Percentiles rank a stretch among this genome's conserved stretches.
phyloP scores from a whole-genome alignment of 345 rosid species.

The Syzygium grande region DNA sequence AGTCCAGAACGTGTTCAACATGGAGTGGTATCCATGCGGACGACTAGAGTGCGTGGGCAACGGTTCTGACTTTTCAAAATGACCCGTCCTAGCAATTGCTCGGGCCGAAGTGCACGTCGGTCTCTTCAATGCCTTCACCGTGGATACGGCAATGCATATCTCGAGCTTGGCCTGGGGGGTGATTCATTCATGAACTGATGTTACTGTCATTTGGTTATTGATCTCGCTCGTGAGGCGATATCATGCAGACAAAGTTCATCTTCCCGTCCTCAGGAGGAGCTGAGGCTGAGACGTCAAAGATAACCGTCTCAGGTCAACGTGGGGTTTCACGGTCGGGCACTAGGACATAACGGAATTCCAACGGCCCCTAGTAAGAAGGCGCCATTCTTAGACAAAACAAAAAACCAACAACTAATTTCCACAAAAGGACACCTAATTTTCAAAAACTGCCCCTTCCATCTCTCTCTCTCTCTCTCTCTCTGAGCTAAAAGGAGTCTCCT shows the following conservation, averaged over 20 bases:
- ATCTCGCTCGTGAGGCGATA: not conserved
- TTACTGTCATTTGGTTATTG: not conserved
- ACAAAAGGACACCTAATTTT: not conserved
- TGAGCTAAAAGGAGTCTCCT: not conserved
- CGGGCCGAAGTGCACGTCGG: not conserved
- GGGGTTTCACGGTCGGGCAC: not conserved
- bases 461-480: not conserved
- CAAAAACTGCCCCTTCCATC: not conserved
- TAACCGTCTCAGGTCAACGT: not conserved
- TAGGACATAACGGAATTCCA: not conserved
- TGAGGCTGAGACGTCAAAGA: not conserved
- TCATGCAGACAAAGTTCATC: not conserved
- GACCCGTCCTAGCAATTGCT: not conserved
- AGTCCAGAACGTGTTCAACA: not conserved
- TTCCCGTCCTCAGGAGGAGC: not conserved
- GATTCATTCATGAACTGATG: not conserved
- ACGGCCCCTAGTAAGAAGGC: conserved; percentile 1
- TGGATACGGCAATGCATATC: not conserved
- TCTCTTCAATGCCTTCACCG: not conserved
- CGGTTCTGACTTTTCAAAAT: not conserved
- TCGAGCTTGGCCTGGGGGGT: not conserved
- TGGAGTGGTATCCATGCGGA: too few species aligned
- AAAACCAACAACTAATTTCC: not conserved
- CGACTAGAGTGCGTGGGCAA: not conserved
- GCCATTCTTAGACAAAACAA: not conserved